Evolutionary conservation across 768 basidiomycete species (phyloP).

Genomic region (Lanmaoa rubissima): DNA sequence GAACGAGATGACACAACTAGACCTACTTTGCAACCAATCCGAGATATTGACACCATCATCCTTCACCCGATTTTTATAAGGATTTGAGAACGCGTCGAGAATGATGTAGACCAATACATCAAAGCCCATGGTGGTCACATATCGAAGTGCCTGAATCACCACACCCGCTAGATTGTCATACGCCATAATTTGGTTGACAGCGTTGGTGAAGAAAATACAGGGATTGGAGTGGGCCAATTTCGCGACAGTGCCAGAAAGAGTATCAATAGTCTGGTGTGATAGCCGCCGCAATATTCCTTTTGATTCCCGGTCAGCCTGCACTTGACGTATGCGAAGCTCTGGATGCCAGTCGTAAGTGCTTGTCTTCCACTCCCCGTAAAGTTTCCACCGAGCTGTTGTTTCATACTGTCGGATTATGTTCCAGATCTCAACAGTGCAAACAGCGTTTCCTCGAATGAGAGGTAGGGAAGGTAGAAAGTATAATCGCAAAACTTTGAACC

Average conservation of each 20-base stretch:
- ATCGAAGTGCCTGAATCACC: constrained; percentile 85
- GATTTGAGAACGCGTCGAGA: constrained; percentile 84
- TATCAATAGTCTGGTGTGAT: constrained; percentile 78
- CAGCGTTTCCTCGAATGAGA: constrained; percentile 80
- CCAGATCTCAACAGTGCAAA: constrained; percentile 93
- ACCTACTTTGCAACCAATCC: constrained; percentile 90
- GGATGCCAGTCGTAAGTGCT: constrained; percentile 70
- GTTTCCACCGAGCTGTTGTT: constrained; percentile 75
- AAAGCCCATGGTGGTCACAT: constrained; percentile 90
- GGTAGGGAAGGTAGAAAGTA: constrained; percentile 87
- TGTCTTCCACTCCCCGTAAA: constrained; percentile 96
- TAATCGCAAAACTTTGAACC: constrained; percentile 76
- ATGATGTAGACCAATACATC: constrained; percentile 89
- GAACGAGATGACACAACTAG: background rate
- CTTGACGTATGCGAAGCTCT: constrained; percentile 73
- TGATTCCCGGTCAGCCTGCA: constrained; percentile 83
- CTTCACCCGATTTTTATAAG: constrained; percentile 78
- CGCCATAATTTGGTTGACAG: constrained; percentile 91
- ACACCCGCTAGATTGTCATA: constrained; percentile 92
- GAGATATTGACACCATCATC: constrained; percentile 88
- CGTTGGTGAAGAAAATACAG: constrained; percentile 83
- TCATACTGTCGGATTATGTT: constrained; percentile 79
- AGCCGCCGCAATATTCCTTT: constrained; percentile 88
- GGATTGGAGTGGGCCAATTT: constrained; percentile 96
- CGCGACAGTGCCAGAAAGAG: constrained; percentile 82